A percentile compares a stretch with the other conserved stretches of the same genome.
Conservation (phyloP, 2,329 filamentous ascomycete genomes). For the Colletotrichum orchidophilum region DNA sequence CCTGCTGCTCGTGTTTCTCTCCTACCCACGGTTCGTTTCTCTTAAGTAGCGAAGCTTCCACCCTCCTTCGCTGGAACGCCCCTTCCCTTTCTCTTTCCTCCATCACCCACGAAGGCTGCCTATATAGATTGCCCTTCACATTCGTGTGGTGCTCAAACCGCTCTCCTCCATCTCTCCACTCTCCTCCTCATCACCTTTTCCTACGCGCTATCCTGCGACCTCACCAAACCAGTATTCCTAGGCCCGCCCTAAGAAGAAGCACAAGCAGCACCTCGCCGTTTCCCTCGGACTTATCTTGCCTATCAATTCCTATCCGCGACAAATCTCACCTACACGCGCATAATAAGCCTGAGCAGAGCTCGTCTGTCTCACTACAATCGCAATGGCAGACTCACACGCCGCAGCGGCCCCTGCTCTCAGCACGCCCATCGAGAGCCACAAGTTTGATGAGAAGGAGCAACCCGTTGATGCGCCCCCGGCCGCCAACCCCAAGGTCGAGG, state of each 20-base stretch:
- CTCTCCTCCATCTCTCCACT: constrained; percentile 27
- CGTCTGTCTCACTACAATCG: constrained; percentile 34
- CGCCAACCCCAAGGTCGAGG: constrained; percentile 58
- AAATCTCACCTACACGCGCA: constrained; percentile 15
- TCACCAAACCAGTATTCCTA: constrained; percentile 33
- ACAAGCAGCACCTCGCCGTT: constrained; percentile 26
- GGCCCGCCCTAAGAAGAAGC: constrained; percentile 28
- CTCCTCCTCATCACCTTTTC: constrained; percentile 29
- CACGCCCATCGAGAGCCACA: constrained; percentile 71
- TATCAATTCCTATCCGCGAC: constrained; percentile 25
- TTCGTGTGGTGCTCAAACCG: constrained; percentile 36
- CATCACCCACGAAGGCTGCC: constrained; percentile 38
- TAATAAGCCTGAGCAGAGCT: constrained; percentile 34
- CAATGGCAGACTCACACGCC: constrained; percentile 65
- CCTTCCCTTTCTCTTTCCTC: constrained; percentile 34
- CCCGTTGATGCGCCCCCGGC: constrained; percentile 45
- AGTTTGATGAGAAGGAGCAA: constrained; percentile 71
- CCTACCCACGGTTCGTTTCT: constrained; percentile 25
- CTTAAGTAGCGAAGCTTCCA: constrained; percentile 35
- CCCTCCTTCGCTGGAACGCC: constrained; percentile 12
- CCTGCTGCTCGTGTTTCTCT: constrained; percentile 11
- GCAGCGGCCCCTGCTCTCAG: constrained; percentile 66
- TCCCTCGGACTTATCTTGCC: constrained; percentile 9
- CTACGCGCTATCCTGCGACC: constrained; percentile 33
- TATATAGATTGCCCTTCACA: constrained; percentile 34